Percentiles rank a stretch among this genome's conserved stretches.
Evolutionary conservation across 495 filamentous ascomycete species (phyloP).

Genomic region (Neurospora sp.): DNA sequence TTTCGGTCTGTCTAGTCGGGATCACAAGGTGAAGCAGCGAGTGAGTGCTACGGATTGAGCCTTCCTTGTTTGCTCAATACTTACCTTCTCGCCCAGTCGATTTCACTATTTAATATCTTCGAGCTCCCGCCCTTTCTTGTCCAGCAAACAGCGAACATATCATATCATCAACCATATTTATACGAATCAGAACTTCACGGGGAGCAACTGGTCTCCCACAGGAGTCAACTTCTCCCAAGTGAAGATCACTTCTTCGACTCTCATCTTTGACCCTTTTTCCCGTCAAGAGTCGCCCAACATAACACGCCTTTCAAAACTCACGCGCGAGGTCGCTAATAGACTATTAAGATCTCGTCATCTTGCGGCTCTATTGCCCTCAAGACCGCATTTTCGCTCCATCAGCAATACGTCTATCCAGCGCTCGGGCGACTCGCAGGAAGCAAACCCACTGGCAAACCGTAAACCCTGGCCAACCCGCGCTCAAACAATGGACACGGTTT

Average conservation of each 20-base stretch:
- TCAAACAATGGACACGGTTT: conserved; percentile 52
- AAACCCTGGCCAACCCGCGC: conserved; percentile 3
- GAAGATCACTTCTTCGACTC: not conserved
- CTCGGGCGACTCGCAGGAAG: not conserved
- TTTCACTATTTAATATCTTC: not conserved
- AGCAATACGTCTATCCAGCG: not conserved
- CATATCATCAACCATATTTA: not conserved
- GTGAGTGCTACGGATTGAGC: not conserved
- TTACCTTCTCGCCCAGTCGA: not conserved
- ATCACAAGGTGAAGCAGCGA: not conserved
- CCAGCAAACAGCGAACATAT: not conserved
- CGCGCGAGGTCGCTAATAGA: not conserved
- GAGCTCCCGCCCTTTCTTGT: not conserved
- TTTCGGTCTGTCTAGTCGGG: not conserved
- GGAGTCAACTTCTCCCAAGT: not conserved
- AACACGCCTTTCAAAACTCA: not conserved
- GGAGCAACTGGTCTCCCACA: not conserved
- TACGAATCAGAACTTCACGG: not conserved
- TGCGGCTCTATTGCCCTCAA: not conserved
- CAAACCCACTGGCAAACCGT: not conserved
- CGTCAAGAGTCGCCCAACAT: not conserved
- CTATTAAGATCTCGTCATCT: not conserved
- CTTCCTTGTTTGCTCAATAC: not conserved
- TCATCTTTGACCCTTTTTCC: not conserved
- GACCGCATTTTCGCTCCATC: not conserved